Conservation (phyloP, 139 green algal genomes). For the Tetraselmis striata region DNA sequence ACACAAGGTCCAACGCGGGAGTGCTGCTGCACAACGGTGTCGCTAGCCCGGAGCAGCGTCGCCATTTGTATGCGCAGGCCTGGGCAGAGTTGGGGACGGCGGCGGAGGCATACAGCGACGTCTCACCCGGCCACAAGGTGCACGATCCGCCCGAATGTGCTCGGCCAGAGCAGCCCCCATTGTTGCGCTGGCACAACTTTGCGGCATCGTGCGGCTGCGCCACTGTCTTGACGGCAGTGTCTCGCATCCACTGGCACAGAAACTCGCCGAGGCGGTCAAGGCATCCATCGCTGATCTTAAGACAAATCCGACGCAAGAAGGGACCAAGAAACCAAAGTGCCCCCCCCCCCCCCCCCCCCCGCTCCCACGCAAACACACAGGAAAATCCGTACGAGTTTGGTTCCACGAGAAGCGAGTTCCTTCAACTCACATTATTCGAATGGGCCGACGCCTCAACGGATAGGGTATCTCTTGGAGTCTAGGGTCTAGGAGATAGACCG, state of each 20-base stretch:
- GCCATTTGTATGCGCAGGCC: not conserved
- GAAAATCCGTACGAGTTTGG: too few relatives aligned
- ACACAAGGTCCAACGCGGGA: not conserved
- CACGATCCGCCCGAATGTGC: not conserved
- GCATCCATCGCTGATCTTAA: not conserved
- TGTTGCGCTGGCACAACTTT: too few relatives aligned
- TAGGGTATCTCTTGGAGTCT: too few relatives aligned
- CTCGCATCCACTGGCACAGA: not conserved
- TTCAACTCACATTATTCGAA: too few relatives aligned
- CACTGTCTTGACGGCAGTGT: not conserved
- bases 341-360: too few relatives aligned
- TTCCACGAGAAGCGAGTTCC: too few relatives aligned
- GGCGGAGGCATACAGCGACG: not conserved
- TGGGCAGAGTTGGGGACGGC: not conserved
- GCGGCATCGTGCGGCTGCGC: not conserved
- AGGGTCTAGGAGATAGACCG: too few relatives aligned
- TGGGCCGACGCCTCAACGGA: too few relatives aligned
- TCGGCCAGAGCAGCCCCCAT: too few relatives aligned
- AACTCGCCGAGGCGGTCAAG: not conserved
- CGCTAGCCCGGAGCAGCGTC: not conserved
- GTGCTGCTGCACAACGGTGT: not conserved
- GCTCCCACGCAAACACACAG: not conserved
- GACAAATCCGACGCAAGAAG: not conserved
- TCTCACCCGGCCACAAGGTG: not conserved
- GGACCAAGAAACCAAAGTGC: not conserved